A percentile compares a stretch with the other conserved stretches of the same genome.
Evolutionary conservation across 2,329 filamentous ascomycete species (phyloP).

Genomic region (Cladorrhinum sp.): DNA sequence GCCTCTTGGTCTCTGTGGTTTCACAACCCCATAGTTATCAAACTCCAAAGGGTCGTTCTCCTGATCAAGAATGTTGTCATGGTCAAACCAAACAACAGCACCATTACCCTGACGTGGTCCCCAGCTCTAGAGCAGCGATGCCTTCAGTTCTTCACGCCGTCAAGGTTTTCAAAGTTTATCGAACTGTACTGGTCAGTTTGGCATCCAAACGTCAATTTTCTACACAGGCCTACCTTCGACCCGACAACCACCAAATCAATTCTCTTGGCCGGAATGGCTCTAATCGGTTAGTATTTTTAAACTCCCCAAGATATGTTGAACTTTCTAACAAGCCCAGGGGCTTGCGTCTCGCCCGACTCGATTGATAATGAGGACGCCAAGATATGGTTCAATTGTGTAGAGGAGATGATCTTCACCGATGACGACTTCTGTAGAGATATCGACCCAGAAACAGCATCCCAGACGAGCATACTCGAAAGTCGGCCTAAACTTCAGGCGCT

Average conservation of each 20-base stretch:
- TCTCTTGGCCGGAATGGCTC: conserved; percentile 35
- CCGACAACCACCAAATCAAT: conserved; percentile 29
- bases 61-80: conserved; percentile 35
- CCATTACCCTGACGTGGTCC: conserved; percentile 35
- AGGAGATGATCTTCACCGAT: conserved; percentile 38
- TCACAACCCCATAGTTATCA: conserved; percentile 34
- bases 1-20: conserved; percentile 24
- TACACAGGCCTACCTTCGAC: conserved; percentile 37
- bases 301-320: not conserved
- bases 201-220: conserved; percentile 37
- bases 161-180: conserved; percentile 32
- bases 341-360: conserved; percentile 32
- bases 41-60: conserved; percentile 36
- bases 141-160: conserved; percentile 29
- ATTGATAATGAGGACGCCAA: conserved; percentile 32
- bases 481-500: conserved; percentile 34
- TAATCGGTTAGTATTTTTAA: conserved; percentile 31
- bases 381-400: conserved; percentile 38
- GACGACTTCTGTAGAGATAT: conserved; percentile 33
- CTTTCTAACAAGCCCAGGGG: conserved; percentile 22
- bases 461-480: conserved; percentile 16
- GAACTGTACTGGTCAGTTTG: conserved; percentile 37
- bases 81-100: conserved; percentile 35
- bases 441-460: conserved; percentile 21
- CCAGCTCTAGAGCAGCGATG: conserved; percentile 30